Conservation (phyloP, 306 rosid genomes). For the Datisca glomerata region DNA sequence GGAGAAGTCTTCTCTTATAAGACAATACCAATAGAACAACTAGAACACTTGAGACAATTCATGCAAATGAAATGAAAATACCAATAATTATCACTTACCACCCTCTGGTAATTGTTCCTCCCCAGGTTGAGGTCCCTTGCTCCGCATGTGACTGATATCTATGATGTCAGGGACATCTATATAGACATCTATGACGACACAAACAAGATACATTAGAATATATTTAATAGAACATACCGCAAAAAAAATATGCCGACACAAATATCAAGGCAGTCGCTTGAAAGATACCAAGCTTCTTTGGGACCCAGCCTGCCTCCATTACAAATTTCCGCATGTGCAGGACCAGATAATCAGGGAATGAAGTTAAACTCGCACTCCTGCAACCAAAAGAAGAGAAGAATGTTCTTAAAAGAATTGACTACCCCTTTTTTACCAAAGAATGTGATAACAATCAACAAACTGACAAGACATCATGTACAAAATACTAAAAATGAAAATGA, state of each 20-base stretch:
- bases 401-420: constrained; percentile 7
- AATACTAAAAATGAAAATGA: constrained; percentile 7
- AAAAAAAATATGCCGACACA: constrained; percentile 1
- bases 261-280: constrained; percentile 7
- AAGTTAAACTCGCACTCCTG: constrained; percentile 79
- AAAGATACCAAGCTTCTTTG: constrained; percentile 83
- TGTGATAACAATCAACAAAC: no score
- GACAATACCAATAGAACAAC: no score
- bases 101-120: constrained; percentile 78
- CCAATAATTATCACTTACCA: constrained; percentile 32
- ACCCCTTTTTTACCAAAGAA: neutral
- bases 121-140: constrained; percentile 67
- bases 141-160: constrained; percentile 81
- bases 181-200: constrained; percentile 70
- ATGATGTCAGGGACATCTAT: constrained; percentile 91
- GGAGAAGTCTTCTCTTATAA: no score
- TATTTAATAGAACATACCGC: constrained; percentile 1
- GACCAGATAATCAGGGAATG: constrained; percentile 92
- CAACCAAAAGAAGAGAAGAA: neutral
- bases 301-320: constrained; percentile 94
- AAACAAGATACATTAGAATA: constrained; percentile 1
- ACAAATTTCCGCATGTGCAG: constrained; percentile 94
- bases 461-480: neutral
- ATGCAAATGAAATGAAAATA: neutral
- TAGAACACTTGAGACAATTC: no score